Conservation (phyloP, 2,329 filamentous ascomycete genomes). For the Teratosphaeria epicoccoides region DNA sequence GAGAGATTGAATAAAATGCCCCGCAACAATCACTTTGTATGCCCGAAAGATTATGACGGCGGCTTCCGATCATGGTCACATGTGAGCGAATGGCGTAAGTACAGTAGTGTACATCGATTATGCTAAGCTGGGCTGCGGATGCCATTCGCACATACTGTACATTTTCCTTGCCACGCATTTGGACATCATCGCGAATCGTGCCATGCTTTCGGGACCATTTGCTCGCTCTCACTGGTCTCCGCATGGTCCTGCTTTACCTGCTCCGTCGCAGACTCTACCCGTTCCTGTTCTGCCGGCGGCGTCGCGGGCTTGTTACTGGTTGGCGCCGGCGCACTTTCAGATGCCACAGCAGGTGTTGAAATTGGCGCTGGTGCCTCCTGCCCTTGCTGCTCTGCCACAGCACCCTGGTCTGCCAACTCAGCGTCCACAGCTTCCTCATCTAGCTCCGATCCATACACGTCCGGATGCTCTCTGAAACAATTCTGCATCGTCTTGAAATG, state of each 20-base stretch:
- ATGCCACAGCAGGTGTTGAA: not conserved
- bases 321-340: not conserved
- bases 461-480: slow-evolving; percentile 87
- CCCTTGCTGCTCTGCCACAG: not conserved
- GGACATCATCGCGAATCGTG: slow-evolving; percentile 28
- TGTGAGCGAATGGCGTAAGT: not conserved
- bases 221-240: slow-evolving; percentile 31
- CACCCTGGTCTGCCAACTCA: slow-evolving; percentile 13
- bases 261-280: slow-evolving; percentile 20
- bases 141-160: not conserved
- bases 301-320: slow-evolving; percentile 7
- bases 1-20: too few relatives aligned
- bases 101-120: slow-evolving; percentile 12
- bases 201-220: slow-evolving; percentile 39
- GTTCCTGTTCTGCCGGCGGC: slow-evolving; percentile 15
- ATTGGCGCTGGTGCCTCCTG: not conserved
- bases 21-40: too few relatives aligned
- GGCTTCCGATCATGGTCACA: too few relatives aligned
- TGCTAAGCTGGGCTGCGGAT: slow-evolving; percentile 9
- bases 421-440: slow-evolving; percentile 46
- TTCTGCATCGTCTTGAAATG: slow-evolving; percentile 77
- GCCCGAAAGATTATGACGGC: too few relatives aligned
- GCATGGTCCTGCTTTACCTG: slow-evolving; percentile 25
- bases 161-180: not conserved
- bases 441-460: slow-evolving; percentile 83